Percentiles rank a stretch among this genome's conserved stretches.
Evolutionary conservation across 2,329 filamentous ascomycete species (phyloP).

Genomic region (Emergomyces orientalis): DNA sequence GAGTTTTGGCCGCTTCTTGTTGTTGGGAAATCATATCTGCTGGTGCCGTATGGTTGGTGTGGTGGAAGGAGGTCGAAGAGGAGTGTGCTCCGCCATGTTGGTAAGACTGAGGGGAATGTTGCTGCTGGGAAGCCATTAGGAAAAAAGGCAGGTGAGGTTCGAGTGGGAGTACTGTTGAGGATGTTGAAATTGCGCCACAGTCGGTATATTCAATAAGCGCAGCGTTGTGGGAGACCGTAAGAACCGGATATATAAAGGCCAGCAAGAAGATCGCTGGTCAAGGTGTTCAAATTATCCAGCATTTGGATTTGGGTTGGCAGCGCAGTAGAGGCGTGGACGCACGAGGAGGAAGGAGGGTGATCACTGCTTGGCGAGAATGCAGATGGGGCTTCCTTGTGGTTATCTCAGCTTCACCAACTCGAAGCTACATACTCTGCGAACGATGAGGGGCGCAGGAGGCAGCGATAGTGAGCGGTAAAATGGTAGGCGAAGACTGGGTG

Average conservation of each 20-base stretch:
- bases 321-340: not conserved
- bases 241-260: not conserved
- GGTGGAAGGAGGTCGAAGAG: not conserved
- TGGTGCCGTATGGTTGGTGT: not conserved
- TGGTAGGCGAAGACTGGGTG: not conserved
- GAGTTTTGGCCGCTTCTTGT: not conserved
- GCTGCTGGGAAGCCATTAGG: constrained; percentile 8
- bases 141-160: not conserved
- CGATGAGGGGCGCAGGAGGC: not conserved
- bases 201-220: not conserved
- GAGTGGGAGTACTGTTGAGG: not conserved
- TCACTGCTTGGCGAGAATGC: not conserved
- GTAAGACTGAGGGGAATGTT: not conserved
- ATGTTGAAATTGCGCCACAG: not conserved
- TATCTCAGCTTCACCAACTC: not conserved
- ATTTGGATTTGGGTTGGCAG: not conserved
- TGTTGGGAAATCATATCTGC: not conserved
- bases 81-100: not conserved
- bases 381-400: too few relatives aligned
- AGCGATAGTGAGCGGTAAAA: not conserved
- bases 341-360: not conserved
- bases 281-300: not conserved
- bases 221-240: not conserved
- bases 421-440: constrained; percentile 1
- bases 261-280: not conserved